Percentiles rank a stretch among this genome's conserved stretches.
phyloP scores from a whole-genome alignment of 225 moss, liverwort and hornwort genomes.

The Pleurozium schreberi region DNA sequence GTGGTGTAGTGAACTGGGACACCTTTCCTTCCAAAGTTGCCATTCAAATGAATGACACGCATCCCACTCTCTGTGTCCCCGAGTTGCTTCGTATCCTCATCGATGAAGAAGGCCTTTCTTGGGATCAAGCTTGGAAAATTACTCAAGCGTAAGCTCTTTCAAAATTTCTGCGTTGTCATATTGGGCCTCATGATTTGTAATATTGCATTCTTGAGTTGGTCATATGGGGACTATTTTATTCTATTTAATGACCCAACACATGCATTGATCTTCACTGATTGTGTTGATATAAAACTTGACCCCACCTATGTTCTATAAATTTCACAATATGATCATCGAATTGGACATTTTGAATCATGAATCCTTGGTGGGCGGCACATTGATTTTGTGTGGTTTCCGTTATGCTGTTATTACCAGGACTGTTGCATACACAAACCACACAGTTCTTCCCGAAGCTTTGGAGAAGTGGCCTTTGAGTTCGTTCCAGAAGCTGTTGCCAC shows the following conservation, averaged over 20 bases:
- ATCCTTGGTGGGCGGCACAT: not conserved
- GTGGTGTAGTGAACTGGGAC: conserved; percentile 59
- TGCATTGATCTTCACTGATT: not conserved
- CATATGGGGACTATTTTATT: not conserved
- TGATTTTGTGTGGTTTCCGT: not conserved
- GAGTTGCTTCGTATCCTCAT: conserved; percentile 82
- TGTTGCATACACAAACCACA: conserved; percentile 96
- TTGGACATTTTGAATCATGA: not conserved
- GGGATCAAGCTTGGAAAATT: conserved; percentile 91
- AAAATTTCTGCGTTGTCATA: not conserved
- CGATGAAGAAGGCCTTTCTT: conserved; percentile 67
- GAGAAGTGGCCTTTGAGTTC: conserved; percentile 90
- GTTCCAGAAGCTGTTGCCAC: conserved; percentile 82
- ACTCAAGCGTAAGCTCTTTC: conserved; percentile 63
- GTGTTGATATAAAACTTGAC: not conserved
- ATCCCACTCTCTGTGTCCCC: conserved; percentile 88
- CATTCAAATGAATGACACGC: conserved; percentile 98
- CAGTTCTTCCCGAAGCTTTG: conserved; percentile 86
- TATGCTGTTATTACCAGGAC: conserved; percentile 27
- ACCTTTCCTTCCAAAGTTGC: conserved; percentile 80
- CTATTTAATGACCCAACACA: not conserved
- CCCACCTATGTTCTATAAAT: not conserved
- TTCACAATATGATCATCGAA: not conserved
- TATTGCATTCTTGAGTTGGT: not conserved
- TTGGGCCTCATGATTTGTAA: not conserved